Conservation (phyloP, 2,329 filamentous ascomycete species). For the Blastomyces gilchristii region DNA sequence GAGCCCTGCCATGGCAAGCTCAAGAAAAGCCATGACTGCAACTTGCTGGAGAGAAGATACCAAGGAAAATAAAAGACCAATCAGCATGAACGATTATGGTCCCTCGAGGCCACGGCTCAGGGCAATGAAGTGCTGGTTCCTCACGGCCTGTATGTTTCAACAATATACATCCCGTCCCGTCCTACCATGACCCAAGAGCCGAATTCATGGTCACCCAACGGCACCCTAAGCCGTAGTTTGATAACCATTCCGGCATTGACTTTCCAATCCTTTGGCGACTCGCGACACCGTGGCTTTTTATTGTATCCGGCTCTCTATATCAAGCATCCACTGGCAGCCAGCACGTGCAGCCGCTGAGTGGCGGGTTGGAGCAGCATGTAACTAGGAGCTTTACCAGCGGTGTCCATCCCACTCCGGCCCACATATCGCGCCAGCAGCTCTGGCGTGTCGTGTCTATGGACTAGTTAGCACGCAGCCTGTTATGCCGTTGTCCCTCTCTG, state of each 20-base stretch:
- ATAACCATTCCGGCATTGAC: not conserved
- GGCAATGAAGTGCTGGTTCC: too few relatives aligned
- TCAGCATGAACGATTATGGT: not conserved
- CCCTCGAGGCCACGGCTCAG: not conserved
- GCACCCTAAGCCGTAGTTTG: not conserved
- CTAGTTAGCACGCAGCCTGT: not conserved
- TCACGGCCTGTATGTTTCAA: not conserved
- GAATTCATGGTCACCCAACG: not conserved
- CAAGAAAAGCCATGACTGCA: conserved; percentile 3
- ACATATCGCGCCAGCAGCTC: not conserved
- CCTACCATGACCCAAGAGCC: not conserved
- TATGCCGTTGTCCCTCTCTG: too few relatives aligned
- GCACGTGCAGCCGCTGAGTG: not conserved
- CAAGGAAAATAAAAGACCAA: not conserved
- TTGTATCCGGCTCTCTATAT: too few relatives aligned
- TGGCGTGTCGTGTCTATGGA: not conserved
- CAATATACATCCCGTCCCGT: not conserved
- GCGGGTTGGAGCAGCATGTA: not conserved
- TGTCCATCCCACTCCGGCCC: not conserved
- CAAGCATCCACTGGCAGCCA: not conserved
- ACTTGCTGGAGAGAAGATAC: not conserved
- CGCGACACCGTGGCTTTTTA: not conserved
- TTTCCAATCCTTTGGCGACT: conserved; percentile 3
- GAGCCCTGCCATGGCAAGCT: conserved; percentile 1
- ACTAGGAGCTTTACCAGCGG: not conserved